Conservation (phyloP, 2,329 filamentous ascomycete genomes). For the Peltaster fructicola region DNA sequence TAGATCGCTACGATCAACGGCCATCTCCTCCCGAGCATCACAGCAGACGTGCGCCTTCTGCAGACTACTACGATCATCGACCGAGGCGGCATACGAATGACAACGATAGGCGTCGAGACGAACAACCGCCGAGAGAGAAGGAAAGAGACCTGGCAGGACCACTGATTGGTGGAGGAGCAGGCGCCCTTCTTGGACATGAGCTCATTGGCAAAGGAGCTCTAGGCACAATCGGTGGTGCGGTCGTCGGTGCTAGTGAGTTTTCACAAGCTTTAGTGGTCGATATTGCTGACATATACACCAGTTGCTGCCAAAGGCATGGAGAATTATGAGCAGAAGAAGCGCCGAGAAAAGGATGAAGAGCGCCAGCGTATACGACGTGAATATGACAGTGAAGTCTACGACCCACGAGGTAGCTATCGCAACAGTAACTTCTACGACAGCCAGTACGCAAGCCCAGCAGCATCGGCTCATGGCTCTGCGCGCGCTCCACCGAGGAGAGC, state of each 20-base stretch:
- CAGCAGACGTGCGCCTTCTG: conserved; percentile 24
- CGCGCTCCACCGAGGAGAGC: too few relatives aligned
- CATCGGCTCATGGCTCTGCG: too few relatives aligned
- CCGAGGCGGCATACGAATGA: conserved; percentile 28
- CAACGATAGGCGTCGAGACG: conserved; percentile 26
- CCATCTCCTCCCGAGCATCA: not conserved
- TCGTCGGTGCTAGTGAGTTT: conserved; percentile 3
- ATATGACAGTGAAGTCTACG: too few relatives aligned
- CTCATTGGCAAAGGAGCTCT: conserved; percentile 3
- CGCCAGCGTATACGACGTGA: conserved; percentile 1
- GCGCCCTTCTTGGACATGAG: conserved; percentile 3
- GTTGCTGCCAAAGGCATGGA: conserved; percentile 1
- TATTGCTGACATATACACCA: conserved; percentile 3
- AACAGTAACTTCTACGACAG: too few relatives aligned
- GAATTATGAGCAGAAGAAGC: conserved; percentile 1
- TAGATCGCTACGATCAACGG: conserved; percentile 23
- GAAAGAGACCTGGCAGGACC: conserved; percentile 2
- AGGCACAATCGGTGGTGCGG: conserved; percentile 3
- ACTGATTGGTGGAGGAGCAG: conserved; percentile 3
- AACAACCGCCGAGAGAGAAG: not conserved
- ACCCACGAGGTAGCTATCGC: too few relatives aligned
- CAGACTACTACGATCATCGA: conserved; percentile 28
- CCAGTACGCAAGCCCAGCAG: too few relatives aligned
- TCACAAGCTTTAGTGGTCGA: too few relatives aligned
- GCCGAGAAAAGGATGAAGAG: not conserved